Percentiles rank a stretch among this genome's conserved stretches.
Conservation (phyloP, 768 basidiomycete genomes). For the Boletus sp. region DNA sequence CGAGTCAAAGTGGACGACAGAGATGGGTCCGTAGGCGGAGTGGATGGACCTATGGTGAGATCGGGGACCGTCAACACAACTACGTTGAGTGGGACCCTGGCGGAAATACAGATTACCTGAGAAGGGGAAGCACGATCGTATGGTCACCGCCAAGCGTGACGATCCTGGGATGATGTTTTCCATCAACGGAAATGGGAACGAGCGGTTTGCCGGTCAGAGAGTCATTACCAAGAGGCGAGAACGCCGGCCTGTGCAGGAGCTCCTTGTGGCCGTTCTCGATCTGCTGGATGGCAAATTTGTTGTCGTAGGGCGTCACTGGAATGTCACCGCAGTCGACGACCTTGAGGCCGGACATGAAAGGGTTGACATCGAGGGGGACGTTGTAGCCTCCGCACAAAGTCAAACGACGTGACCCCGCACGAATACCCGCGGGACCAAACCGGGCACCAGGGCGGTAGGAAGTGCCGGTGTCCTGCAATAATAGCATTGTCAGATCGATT, state of each 20-base stretch:
- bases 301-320: conserved; percentile 77
- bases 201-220: conserved; percentile 56
- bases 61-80: not conserved
- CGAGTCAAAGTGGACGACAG: conserved; percentile 85
- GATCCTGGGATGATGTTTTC: conserved; percentile 73
- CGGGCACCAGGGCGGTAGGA: conserved; percentile 82
- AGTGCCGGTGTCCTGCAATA: conserved; percentile 60
- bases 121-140: conserved; percentile 69
- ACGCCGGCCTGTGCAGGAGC: conserved; percentile 62
- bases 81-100: not conserved
- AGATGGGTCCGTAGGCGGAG: conserved; percentile 75
- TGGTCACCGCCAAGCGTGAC: conserved; percentile 89
- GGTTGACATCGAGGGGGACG: conserved; percentile 70
- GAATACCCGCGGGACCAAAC: conserved; percentile 83
- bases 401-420: conserved; percentile 72
- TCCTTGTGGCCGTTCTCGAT: conserved; percentile 72
- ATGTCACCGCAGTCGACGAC: conserved; percentile 80
- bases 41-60: conserved; percentile 58
- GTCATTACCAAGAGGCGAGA: conserved; percentile 63
- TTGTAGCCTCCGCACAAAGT: conserved; percentile 79
- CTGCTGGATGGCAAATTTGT: conserved; percentile 67
- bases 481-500: not conserved
- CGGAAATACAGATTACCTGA: conserved; percentile 22
- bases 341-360: conserved; percentile 64
- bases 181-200: conserved; percentile 61